These are phyloP conservation scores for Diaporthe longicolla DNA, from an alignment of 2,329 filamentous ascomycete species.

Conservation along the genomic window DNA sequence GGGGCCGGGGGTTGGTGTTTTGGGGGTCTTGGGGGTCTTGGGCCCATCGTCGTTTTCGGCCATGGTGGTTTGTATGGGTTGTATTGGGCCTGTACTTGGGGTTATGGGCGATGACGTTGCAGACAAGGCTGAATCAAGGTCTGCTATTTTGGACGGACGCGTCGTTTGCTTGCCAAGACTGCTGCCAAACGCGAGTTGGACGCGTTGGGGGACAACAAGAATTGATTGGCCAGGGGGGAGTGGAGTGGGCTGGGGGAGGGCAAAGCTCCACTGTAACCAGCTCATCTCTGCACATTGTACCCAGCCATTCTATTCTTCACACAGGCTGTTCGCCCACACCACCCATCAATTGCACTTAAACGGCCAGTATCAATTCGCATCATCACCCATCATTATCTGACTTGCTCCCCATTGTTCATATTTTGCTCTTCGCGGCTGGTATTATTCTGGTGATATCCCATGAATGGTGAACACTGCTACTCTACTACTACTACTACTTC, in stretches of 20 bases:
- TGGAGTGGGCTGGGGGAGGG: background rate
- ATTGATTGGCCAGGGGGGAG: background rate
- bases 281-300: background rate
- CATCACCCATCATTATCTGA: background rate
- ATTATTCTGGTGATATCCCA: background rate
- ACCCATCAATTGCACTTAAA: background rate
- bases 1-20: constrained; percentile 35
- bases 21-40: constrained; percentile 55
- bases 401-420: background rate
- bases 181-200: background rate
- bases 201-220: background rate
- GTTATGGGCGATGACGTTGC: constrained; percentile 30
- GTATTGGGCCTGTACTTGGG: background rate
- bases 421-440: background rate
- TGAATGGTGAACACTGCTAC: background rate
- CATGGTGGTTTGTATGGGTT: constrained; percentile 34
- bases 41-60: constrained; percentile 62
- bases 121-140: constrained; percentile 8
- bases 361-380: background rate
- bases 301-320: constrained; percentile 4
- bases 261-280: too few relatives aligned
- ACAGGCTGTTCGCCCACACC: constrained; percentile 1
- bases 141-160: constrained; percentile 3
- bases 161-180: background rate
- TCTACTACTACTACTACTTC: background rate